Percentiles rank a stretch among this genome's conserved stretches.
phyloP scores from a whole-genome alignment of 805 yeast genomes.

The Teunomyces atbi region DNA sequence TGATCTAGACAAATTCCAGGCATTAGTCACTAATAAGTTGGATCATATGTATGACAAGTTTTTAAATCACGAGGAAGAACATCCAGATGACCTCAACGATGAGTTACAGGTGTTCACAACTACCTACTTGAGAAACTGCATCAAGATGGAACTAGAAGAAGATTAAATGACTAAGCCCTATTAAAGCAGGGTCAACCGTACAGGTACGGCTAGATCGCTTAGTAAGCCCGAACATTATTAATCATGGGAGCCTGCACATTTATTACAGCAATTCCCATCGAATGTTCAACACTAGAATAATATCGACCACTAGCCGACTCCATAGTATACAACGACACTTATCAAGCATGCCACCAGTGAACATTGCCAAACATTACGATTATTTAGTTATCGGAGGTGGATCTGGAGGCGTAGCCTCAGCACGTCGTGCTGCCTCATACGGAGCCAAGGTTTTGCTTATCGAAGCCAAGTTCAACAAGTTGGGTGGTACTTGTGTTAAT shows the following conservation, averaged over 20 bases:
- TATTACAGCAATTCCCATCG: not conserved
- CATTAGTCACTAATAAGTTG: conserved; percentile 19
- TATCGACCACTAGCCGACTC: conserved; percentile 1
- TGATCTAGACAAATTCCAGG: conserved; percentile 25
- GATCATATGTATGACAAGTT: conserved; percentile 15
- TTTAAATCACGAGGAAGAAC: conserved; percentile 6
- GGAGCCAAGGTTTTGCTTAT: conserved; percentile 86
- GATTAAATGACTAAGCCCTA: not conserved
- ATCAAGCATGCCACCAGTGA: conserved; percentile 54
- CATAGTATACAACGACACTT: conserved; percentile 20
- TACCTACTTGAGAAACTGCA: conserved; percentile 29
- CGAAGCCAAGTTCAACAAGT: conserved; percentile 62
- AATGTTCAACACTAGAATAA: conserved; percentile 5
- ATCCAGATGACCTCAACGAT: conserved; percentile 14
- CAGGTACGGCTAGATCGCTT: not conserved
- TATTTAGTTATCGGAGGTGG: conserved; percentile 98
- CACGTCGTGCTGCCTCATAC: conserved; percentile 91
- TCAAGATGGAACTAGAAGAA: conserved; percentile 19
- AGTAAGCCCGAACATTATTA: not conserved
- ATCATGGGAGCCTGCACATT: not conserved
- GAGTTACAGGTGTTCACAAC: conserved; percentile 26
- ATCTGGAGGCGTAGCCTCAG: conserved; percentile 98
- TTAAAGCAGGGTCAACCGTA: too few relatives aligned
- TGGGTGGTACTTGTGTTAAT: conserved; percentile 99
- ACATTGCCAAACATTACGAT: conserved; percentile 60